phyloP scores from a whole-genome alignment of 164 flowering plant genomes.

The Brasenia schreberi region DNA sequence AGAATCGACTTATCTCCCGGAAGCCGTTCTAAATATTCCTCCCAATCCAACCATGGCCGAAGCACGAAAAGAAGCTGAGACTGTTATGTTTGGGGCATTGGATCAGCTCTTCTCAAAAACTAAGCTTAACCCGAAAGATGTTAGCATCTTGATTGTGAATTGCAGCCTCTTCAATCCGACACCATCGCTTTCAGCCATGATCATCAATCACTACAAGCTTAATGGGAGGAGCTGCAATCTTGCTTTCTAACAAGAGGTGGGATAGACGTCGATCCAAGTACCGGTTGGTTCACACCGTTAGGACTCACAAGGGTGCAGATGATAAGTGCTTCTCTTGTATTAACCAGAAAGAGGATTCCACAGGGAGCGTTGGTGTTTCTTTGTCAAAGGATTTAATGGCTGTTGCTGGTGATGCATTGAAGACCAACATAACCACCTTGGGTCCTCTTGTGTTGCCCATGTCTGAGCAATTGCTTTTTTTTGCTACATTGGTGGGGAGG shows the following conservation, averaged over 20 bases:
- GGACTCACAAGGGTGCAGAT: conserved; percentile 75
- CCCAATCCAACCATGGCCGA: conserved; percentile 75
- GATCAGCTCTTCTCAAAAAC: conserved; percentile 59
- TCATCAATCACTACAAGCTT: conserved; percentile 73
- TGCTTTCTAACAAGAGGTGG: conserved; percentile 58
- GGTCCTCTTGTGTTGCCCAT: conserved; percentile 86
- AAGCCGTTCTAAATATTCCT: conserved; percentile 59
- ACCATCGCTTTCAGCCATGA: conserved; percentile 74
- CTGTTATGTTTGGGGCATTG: conserved; percentile 71
- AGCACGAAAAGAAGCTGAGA: conserved; percentile 66
- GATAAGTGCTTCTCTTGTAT: conserved; percentile 72
- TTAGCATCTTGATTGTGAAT: conserved; percentile 59
- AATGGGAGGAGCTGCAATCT: conserved; percentile 75
- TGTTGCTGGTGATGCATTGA: conserved; percentile 81
- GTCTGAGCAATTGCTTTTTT: conserved; percentile 71
- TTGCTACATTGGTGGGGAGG: conserved; percentile 52
- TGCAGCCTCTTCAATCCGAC: conserved; percentile 82
- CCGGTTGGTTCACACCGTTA: conserved; percentile 55
- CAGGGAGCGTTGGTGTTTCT: conserved; percentile 57
- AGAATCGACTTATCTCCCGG: conserved; percentile 59
- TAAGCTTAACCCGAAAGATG: conserved; percentile 46
- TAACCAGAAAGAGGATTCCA: conserved; percentile 52
- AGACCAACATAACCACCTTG: conserved; percentile 83
- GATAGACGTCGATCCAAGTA: conserved; percentile 59
- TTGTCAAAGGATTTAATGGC: conserved; percentile 82